Evolutionary conservation across 352 stramenopile species (phyloP).

Genomic region (Phytophthora crassamura): DNA sequence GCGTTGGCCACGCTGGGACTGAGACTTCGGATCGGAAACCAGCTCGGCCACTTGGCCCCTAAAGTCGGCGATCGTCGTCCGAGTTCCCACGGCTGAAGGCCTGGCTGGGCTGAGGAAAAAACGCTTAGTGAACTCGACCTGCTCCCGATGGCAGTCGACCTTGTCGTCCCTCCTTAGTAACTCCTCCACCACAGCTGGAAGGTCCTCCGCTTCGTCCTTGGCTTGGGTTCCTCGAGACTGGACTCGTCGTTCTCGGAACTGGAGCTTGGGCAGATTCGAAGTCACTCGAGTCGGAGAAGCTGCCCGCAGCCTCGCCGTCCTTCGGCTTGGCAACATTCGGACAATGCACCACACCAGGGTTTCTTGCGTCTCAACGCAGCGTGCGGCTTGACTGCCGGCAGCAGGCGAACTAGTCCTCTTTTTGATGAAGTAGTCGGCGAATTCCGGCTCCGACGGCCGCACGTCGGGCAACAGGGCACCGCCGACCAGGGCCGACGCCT

Average conservation of each 20-base stretch:
- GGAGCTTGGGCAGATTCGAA: neutral
- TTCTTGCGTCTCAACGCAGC: neutral
- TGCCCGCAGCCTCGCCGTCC: neutral
- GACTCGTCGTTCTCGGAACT: neutral
- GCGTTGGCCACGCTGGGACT: no score
- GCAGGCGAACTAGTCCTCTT: neutral
- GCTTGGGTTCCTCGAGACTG: neutral
- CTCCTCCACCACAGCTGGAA: conserved; percentile 8
- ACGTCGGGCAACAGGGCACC: conserved; percentile 46
- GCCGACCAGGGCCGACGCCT: conserved; percentile 8
- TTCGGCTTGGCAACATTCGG: neutral
- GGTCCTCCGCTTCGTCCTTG: neutral
- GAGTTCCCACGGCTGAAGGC: neutral
- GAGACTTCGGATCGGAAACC: neutral
- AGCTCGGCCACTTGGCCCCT: neutral
- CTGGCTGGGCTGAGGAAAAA: neutral
- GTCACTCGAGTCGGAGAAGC: conserved; percentile 8
- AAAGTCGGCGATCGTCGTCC: conserved; percentile 4
- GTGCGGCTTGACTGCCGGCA: neutral
- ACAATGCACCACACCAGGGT: neutral
- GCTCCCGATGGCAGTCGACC: conserved; percentile 4
- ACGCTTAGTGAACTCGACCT: conserved; percentile 7
- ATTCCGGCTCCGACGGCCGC: conserved; percentile 29
- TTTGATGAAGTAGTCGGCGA: conserved; percentile 22
- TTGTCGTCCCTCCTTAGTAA: neutral